Evolutionary conservation across 1,139 yeast genomes (phyloP).

Genomic region (Magnusiomyces suaveolens): DNA sequence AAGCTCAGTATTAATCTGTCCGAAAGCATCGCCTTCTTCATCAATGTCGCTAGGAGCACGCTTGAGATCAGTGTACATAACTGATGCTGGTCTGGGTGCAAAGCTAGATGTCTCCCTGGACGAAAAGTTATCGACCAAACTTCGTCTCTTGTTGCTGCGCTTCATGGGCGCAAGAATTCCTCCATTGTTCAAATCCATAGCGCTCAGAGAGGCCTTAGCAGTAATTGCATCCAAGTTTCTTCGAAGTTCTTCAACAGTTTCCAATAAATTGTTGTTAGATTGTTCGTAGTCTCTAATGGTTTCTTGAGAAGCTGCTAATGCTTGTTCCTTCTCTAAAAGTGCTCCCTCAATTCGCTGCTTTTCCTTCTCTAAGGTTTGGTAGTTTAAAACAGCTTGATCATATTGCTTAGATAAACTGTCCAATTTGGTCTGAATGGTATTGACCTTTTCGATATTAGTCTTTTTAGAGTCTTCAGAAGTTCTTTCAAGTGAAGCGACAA

Average conservation of each 20-base stretch:
- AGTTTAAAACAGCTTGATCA: slow-evolving; percentile 50
- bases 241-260: slow-evolving; percentile 61
- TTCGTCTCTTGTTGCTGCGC: slow-evolving; percentile 29
- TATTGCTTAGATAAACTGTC: slow-evolving; percentile 44
- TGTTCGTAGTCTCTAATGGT: slow-evolving; percentile 27
- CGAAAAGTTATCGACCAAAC: slow-evolving; percentile 21
- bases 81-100: slow-evolving; percentile 32
- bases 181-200: slow-evolving; percentile 11
- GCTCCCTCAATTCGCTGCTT: slow-evolving; percentile 54
- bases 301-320: slow-evolving; percentile 29
- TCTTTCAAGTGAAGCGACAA: slow-evolving; percentile 31
- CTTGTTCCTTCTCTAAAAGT: slow-evolving; percentile 52
- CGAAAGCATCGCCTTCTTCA: slow-evolving; percentile 24
- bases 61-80: slow-evolving; percentile 21
- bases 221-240: slow-evolving; percentile 42
- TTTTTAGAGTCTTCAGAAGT: slow-evolving; percentile 52
- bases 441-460: slow-evolving; percentile 44
- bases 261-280: slow-evolving; percentile 38
- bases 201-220: slow-evolving; percentile 24
- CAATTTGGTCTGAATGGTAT: slow-evolving; percentile 41
- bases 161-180: slow-evolving; percentile 20
- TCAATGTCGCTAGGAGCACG: slow-evolving; percentile 22
- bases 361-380: slow-evolving; percentile 54
- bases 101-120: slow-evolving; percentile 23
- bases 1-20: slow-evolving; percentile 32